Base-by-base conservation (phyloP, 352 stramenopile species). In the Vaucheria bursata region DNA sequence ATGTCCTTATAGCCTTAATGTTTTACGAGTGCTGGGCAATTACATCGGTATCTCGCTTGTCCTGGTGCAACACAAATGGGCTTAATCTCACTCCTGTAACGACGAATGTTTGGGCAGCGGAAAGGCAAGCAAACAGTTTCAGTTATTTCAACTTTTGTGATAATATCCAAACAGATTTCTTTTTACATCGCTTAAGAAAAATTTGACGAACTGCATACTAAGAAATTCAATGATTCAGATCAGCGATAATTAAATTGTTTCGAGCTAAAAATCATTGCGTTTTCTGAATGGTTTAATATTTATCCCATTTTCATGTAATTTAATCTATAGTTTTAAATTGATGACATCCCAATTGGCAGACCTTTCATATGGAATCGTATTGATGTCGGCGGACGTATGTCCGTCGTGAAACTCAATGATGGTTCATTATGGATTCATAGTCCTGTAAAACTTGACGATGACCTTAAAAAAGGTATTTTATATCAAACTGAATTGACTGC, bases 301-400 rank as follows among this genome's bases (percentile, higher is more conserved):
- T 18, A 59, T 25, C 45, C 45, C 45, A 25, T 59, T 12, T 59
- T 25, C 12, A 59, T 59, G 12, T 25, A 59, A 12, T 59, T 12
- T 25, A 59, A 12, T 59, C 25, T 25, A 18, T 59, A 59, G 12
- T 59, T 18, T 25, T 59, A 59, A 12, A 25, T 59, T 59, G 45
- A 59, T 59, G 45, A 59, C 45, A 12, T 25, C 25, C 12, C 25
- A 59, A 12, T 25, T 18, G 12, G 45, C 45, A 59, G 59, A 5
- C 76, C 76, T 4, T 81, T 81, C 49, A 50, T 81, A 6, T 81
- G 76, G 70, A 81, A 81, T 37, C 59, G 36, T 52, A 81, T 81
- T 59, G 76, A 81, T 35, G 76, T 81, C 7, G 76, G 76, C 45
- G 75, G 75, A 31, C 59, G 75, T 6, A 78, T 77, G 67, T 38